Evolutionary conservation across 768 basidiomycete species (phyloP).

Genomic region (Lactifluus piperatus): DNA sequence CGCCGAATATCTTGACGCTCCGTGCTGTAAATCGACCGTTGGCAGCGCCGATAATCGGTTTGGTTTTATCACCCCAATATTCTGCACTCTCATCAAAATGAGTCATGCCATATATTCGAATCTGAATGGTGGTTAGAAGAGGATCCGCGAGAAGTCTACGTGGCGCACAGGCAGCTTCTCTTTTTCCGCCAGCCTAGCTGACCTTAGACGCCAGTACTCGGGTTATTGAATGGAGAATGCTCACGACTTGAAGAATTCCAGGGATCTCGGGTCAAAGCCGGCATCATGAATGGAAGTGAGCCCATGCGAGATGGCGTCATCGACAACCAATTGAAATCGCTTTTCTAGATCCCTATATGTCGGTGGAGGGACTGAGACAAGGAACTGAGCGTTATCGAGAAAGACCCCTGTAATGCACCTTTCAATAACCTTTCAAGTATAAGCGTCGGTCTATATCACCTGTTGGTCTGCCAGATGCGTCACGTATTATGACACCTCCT

Average conservation of each 20-base stretch:
- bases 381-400: conserved; percentile 79
- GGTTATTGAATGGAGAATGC: conserved; percentile 9
- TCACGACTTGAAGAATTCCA: conserved; percentile 67
- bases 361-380: conserved; percentile 54
- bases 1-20: conserved; percentile 74
- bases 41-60: conserved; percentile 45
- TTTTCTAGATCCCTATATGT: conserved; percentile 55
- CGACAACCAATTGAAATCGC: conserved; percentile 52
- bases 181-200: conserved; percentile 49
- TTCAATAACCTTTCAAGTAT: not conserved
- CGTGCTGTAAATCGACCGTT: conserved; percentile 61
- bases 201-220: conserved; percentile 1
- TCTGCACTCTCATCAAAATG: conserved; percentile 55
- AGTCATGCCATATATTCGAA: conserved; percentile 72
- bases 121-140: conserved; percentile 31
- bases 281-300: conserved; percentile 87
- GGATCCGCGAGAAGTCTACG: not conserved
- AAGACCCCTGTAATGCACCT: conserved; percentile 47
- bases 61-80: conserved; percentile 66
- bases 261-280: conserved; percentile 55
- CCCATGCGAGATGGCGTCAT: conserved; percentile 61
- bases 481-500: conserved; percentile 73
- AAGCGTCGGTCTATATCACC: conserved; percentile 35
- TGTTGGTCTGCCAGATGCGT: conserved; percentile 56
- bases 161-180: conserved; percentile 50